Evolutionary conservation across 495 filamentous ascomycete species (phyloP), one percentile per base, ranked within the genome.

Genomic region (Poronia punctata): DNA sequence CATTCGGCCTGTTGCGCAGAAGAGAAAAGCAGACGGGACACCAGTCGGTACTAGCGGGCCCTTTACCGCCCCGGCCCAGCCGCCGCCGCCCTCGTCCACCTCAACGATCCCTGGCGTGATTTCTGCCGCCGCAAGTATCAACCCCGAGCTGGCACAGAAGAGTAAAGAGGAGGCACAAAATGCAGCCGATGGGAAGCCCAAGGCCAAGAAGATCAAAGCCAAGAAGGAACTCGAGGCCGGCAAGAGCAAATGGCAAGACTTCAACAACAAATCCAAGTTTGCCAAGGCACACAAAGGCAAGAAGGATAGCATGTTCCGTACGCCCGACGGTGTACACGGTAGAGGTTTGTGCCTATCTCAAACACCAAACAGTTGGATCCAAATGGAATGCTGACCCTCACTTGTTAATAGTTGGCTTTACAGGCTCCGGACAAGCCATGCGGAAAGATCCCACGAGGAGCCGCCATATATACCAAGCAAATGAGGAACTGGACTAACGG

Each of bases 301-400:
- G 66, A 95, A 95, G 69, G 88, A 97, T 11, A 93, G 86, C 66
- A 95, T 96, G 92, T 98, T 98, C 53, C 77, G 93, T 18, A 95
- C 89, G 2, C 85, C 84, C 0, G 87, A 93, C 18, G 83, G 86
- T 30, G 71, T 90, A 9, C 76, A 86, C 49, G 88, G 85, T 32
- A 74, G 87, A 81, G 89, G 89, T 95, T 67, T 48, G 55, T 52
- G 27, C 16, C 38, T 23, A 26, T 48, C 5, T 11, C 7, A n/a
- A n/a, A n/a, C n/a, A n/a, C n/a, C n/a, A n/a, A n/a, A n/a, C n/a
- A n/a, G n/a, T n/a, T n/a, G n/a, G n/a, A n/a, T n/a, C n/a, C n/a
- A n/a, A 14, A 24, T 36, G 36, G 17, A 0, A 26, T 51, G 54
- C 66, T 75, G 61, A 76, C 54, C 3, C 46, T 29, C 35, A 46